Conservation (phyloP, 192 early-diverging fungal genomes). For the Oehlia diaphana region DNA sequence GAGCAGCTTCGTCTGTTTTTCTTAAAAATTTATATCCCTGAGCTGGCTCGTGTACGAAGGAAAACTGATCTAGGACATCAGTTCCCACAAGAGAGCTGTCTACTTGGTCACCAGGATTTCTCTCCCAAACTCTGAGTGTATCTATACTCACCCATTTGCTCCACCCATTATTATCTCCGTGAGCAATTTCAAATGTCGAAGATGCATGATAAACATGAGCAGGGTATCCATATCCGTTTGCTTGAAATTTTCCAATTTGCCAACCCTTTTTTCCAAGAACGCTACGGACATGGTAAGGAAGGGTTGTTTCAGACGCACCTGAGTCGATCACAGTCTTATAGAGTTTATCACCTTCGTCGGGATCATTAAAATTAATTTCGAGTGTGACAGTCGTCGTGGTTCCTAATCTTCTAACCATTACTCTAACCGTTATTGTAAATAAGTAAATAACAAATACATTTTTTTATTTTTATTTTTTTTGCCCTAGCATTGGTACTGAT, state of each 20-base stretch:
- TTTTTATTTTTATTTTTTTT: no score
- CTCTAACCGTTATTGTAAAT: no score
- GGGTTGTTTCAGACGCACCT: background rate
- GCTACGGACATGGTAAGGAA: background rate
- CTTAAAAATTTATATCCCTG: no score
- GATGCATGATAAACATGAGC: background rate
- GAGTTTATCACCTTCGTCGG: background rate
- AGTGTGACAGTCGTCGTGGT: background rate
- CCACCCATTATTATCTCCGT: conserved; percentile 16
- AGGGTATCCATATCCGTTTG: background rate
- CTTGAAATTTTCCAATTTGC: background rate
- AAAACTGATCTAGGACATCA: no score
- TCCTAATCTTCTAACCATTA: conserved; percentile 8
- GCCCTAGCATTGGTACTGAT: no score
- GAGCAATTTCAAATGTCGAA: conserved; percentile 14
- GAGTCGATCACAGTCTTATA: conserved; percentile 17
- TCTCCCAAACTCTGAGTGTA: background rate
- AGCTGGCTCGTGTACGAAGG: no score
- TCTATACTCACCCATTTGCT: conserved; percentile 16
- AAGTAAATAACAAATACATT: no score
- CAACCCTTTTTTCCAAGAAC: background rate
- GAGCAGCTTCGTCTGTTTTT: no score
- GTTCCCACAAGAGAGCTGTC: no score
- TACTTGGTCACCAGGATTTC: no score
- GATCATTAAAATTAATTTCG: conserved; percentile 16